Percentiles rank a stretch among this genome's conserved stretches.
These are phyloP conservation scores for Ceriops zippeliana DNA, from an alignment of 345 rosid genomes.

Conservation along the genomic window DNA sequence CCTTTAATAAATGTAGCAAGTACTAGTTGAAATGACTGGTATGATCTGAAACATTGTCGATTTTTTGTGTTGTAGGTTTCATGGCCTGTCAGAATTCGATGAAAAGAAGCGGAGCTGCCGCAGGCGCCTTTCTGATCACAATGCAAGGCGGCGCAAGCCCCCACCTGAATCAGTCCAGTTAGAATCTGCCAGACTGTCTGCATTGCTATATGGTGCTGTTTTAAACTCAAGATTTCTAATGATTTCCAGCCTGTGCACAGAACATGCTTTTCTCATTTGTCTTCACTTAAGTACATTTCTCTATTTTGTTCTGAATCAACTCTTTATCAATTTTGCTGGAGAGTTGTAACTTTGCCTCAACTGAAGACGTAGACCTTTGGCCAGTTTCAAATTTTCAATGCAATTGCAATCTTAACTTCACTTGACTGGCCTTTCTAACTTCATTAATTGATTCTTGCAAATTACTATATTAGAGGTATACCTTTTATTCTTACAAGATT, in stretches of 20 bases:
- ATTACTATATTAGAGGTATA: too few species aligned
- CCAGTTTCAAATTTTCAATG: too few species aligned
- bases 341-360: too few species aligned
- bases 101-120: slow-evolving; percentile 94
- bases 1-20: background rate
- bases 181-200: slow-evolving; percentile 44
- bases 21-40: background rate
- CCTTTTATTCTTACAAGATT: too few species aligned
- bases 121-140: slow-evolving; percentile 84
- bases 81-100: slow-evolving; percentile 80
- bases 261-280: background rate
- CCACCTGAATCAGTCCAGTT: slow-evolving; percentile 53
- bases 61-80: slow-evolving; percentile 57
- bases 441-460: background rate
- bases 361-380: too few species aligned
- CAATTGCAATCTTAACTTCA: background rate
- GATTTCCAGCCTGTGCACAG: background rate
- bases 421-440: background rate
- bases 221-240: slow-evolving; percentile 9
- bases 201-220: slow-evolving; percentile 48
- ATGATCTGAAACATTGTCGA: slow-evolving; percentile 1
- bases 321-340: background rate
- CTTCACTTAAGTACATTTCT: background rate
- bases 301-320: slow-evolving; percentile 4
- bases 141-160: slow-evolving; percentile 95